A percentile compares a stretch with the other conserved stretches of the same genome.
phyloP scores from a whole-genome alignment of 768 basidiomycete genomes.

The Boletus vinaceobasis region DNA sequence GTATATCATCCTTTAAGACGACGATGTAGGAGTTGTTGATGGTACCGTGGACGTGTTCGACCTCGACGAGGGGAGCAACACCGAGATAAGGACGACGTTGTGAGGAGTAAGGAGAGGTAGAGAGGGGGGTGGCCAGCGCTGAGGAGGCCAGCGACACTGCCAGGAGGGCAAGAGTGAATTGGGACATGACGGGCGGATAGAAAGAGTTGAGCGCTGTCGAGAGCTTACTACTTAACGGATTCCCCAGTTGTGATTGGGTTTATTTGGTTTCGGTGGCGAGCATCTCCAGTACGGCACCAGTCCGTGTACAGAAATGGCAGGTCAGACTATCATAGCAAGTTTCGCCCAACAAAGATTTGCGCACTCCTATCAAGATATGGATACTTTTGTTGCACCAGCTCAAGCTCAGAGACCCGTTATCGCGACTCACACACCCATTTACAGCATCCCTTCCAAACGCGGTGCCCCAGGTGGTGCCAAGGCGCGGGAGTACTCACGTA shows the following conservation, averaged over 20 bases:
- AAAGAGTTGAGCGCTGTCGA: constrained; percentile 4
- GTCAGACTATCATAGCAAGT: background rate
- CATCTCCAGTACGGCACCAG: background rate
- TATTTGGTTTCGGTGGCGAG: constrained; percentile 30
- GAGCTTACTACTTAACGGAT: constrained; percentile 25
- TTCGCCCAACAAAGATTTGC: background rate
- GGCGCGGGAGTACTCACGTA: background rate
- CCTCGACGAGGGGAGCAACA: constrained; percentile 58
- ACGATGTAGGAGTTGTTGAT: constrained; percentile 95
- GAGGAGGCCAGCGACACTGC: constrained; percentile 38
- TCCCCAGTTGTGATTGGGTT: constrained; percentile 15
- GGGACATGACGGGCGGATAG: constrained; percentile 32
- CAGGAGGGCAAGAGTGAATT: constrained; percentile 33
- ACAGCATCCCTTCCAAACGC: background rate
- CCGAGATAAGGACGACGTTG: constrained; percentile 43
- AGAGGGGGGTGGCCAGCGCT: constrained; percentile 41
- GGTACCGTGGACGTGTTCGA: constrained; percentile 63
- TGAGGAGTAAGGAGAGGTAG: constrained; percentile 36
- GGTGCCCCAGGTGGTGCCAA: too few species aligned
- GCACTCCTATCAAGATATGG: background rate
- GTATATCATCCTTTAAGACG: constrained; percentile 72
- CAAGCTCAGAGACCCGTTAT: background rate
- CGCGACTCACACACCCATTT: background rate
- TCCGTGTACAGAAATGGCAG: background rate
- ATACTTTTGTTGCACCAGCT: background rate